Evolutionary conservation across 1,284 basidiomycete species (phyloP).

Genomic region (Pseudozyma hubeiensis): DNA sequence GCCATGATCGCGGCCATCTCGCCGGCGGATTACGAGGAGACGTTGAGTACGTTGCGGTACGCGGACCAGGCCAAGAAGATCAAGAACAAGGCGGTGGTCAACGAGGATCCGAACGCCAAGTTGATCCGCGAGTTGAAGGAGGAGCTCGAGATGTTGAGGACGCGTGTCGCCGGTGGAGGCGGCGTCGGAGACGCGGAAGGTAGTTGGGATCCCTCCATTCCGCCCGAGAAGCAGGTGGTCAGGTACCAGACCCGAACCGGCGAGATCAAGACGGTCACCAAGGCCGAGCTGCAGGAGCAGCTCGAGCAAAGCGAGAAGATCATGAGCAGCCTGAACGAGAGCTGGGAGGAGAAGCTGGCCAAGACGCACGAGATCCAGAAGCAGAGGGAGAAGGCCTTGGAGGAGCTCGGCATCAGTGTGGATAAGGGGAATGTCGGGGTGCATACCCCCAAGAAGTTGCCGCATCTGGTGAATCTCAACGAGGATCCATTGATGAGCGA

Average conservation of each 20-base stretch:
- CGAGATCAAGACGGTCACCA: conserved; percentile 92
- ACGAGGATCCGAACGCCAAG: conserved; percentile 99
- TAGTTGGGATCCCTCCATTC: conserved; percentile 86
- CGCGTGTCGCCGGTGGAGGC: conserved; percentile 53
- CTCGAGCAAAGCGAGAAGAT: conserved; percentile 95
- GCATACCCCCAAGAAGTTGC: conserved; percentile 91
- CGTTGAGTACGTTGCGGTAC: conserved; percentile 91
- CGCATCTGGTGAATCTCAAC: conserved; percentile 64
- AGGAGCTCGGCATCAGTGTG: conserved; percentile 95
- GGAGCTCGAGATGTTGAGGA: conserved; percentile 78
- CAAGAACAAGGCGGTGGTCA: conserved; percentile 98
- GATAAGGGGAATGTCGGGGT: conserved; percentile 94
- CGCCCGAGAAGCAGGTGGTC: conserved; percentile 94
- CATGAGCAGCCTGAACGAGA: conserved; percentile 95
- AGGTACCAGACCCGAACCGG: conserved; percentile 93
- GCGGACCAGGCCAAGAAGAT: conserved; percentile 98
- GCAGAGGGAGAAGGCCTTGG: conserved; percentile 94
- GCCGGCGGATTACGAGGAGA: conserved; percentile 97
- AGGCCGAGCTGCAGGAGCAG: conserved; percentile 96
- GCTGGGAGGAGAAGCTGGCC: conserved; percentile 95
- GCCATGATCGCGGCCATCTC: conserved; percentile 90
- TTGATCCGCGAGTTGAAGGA: conserved; percentile 98
- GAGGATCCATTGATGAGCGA: conserved; percentile 71
- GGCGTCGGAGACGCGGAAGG: conserved; percentile 73
- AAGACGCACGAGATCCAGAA: conserved; percentile 94